Evolutionary conservation across 768 basidiomycete species (phyloP), one percentile per base, ranked within the genome.

Genomic region (Rickenella mellea): DNA sequence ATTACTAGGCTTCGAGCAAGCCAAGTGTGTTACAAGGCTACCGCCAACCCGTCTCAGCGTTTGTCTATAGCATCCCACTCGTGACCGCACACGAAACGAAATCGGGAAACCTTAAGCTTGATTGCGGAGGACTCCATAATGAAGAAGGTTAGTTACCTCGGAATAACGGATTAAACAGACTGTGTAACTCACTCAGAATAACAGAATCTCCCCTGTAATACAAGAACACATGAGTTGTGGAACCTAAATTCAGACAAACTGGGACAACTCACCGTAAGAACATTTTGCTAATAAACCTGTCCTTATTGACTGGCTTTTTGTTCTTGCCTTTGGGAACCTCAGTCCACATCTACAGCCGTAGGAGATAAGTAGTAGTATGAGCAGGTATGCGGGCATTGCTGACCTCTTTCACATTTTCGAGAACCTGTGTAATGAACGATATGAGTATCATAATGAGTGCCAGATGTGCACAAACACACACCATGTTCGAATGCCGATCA

Each of bases 261-360:
- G 25, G 14, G 37, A 25, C 2, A 61, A n/a, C 78, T 40, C 54
- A 85, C 87, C 90, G 76, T 48, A 98, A 66, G 65, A 94, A 98
- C 91, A 99, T 94, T 68, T 98, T 99, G 62, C 91, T 94, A 61
- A 99, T 94, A 69, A 98, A 99, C 37, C 96, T 77, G 65, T 98
- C 96, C 66, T 98, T 98, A 71, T 98, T 98, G 43, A 98, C 82
- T 6, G 96, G 89, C 59, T 97, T 98, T 70, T 96, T 97, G 59
- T 91, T 91, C 68, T 98, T 98, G 29, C 91, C 92, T 64, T 97
- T 98, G 15, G 96, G 96, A 36, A 82, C 63, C 62, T 99, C 96
- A 17, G 93, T 97, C 96, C 96, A 98, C 94, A 98, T 98, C 91
- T 99, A 48, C 26, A 46, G 39, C 49, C 17, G 20, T 24, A 8